Evolutionary conservation across 1,139 yeast genomes (phyloP).

Genomic region (Saccharomyces hybrid): DNA sequence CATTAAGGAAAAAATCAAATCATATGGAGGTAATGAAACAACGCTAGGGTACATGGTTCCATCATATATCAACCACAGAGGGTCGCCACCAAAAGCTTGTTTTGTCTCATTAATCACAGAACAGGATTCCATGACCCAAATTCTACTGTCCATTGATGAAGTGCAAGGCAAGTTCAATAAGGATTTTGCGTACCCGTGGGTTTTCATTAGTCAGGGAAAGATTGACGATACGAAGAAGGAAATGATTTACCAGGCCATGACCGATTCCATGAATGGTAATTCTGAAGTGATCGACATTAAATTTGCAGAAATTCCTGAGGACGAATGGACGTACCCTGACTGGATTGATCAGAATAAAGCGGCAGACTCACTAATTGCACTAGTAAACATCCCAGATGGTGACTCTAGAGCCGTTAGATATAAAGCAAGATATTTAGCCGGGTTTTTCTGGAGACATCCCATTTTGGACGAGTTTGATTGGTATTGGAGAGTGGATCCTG

Average conservation of each 20-base stretch:
- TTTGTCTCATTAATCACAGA: conserved; percentile 54
- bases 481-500: conserved; percentile 95
- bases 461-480: conserved; percentile 64
- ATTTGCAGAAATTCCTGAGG: conserved; percentile 18
- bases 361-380: conserved; percentile 41
- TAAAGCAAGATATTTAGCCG: conserved; percentile 88
- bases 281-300: conserved; percentile 3
- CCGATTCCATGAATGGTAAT: conserved; percentile 7
- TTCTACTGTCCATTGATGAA: neutral
- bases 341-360: conserved; percentile 55
- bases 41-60: conserved; percentile 13
- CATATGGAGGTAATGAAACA: conserved; percentile 3
- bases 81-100: conserved; percentile 50
- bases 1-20: conserved; percentile 1
- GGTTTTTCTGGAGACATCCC: conserved; percentile 76
- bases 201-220: conserved; percentile 53
- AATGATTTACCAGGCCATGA: neutral
- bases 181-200: conserved; percentile 63
- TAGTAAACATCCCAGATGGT: conserved; percentile 54
- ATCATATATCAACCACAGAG: conserved; percentile 12
- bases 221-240: conserved; percentile 32
- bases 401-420: conserved; percentile 59
- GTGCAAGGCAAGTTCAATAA: conserved; percentile 61
- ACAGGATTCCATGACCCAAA: neutral
- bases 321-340: conserved; percentile 51